Percentiles rank a stretch among this genome's conserved stretches.
These are phyloP conservation scores for Exsudoporus frostii DNA, from an alignment of 768 basidiomycete genomes.

Conservation along the genomic window DNA sequence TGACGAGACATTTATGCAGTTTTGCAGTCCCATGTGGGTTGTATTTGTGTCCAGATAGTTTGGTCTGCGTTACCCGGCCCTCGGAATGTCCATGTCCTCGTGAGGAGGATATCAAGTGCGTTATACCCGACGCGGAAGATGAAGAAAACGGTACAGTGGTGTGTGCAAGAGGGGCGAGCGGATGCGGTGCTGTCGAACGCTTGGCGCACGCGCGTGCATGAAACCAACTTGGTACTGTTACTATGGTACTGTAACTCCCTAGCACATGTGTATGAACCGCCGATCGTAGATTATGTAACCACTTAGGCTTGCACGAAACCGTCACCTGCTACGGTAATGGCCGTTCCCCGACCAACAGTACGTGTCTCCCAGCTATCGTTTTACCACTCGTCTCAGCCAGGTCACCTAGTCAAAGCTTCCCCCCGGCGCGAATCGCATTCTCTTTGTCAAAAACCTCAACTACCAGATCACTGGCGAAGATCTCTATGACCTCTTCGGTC, in stretches of 20 bases:
- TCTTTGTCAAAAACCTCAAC: conserved; percentile 91
- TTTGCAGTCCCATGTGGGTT: conserved; percentile 64
- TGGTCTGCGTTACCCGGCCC: conserved; percentile 54
- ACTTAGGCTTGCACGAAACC: background rate
- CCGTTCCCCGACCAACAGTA: conserved; percentile 69
- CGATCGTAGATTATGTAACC: conserved; percentile 20
- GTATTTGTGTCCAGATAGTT: conserved; percentile 73
- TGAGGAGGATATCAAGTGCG: conserved; percentile 72
- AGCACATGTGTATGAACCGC: background rate
- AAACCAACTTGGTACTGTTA: too few species aligned
- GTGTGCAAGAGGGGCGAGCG: conserved; percentile 64
- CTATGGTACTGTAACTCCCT: too few species aligned
- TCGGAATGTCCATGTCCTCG: conserved; percentile 78
- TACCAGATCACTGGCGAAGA: conserved; percentile 93
- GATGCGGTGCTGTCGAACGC: conserved; percentile 60
- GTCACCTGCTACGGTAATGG: conserved; percentile 41
- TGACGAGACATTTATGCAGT: background rate
- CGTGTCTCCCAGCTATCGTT: background rate
- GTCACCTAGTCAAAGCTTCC: conserved; percentile 72
- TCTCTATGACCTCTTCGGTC: conserved; percentile 94
- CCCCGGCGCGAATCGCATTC: conserved; percentile 85
- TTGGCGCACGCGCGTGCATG: conserved; percentile 26
- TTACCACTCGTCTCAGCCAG: conserved; percentile 1
- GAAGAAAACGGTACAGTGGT: conserved; percentile 57
- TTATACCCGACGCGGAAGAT: conserved; percentile 59